Evolutionary conservation across 345 rosid genomes (phyloP), one percentile per base, ranked within the genome.

Genomic region (Sonneratia alba): DNA sequence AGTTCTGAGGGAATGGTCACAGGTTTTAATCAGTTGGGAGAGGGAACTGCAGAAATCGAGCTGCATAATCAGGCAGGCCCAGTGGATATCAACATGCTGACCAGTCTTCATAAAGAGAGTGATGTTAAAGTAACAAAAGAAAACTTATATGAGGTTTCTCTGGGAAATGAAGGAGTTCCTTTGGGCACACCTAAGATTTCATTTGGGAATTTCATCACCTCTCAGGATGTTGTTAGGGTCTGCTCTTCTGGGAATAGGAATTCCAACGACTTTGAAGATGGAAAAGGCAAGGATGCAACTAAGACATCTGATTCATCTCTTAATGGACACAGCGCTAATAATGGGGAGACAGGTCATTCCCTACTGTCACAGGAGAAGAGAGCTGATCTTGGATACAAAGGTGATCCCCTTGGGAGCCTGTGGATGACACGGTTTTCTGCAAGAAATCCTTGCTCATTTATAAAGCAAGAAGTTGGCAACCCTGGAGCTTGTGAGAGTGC

Each of bases 381-480:
- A 9, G 24, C 51, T 47, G 72, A 72, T 77, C 57, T 82, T 59
- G 68, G 76, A 73, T 66, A 78, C 76, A 79, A 72, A 81, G 81
- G 79, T 77, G 83, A 82, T 73, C 83, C 80, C 69, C 76, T 72
- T n/a, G 77, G 86, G 68, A 90, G 88, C 76, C 83, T 80, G 82
- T 90, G 97, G 97, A 83, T 91, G 74, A 79, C 92, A 77, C 85
- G 96, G 73, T 87, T 90, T 79, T 66, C 89, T 74, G 70, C 90
- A 13, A 90, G 80, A 78, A 4, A 71, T 40, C 71, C 79, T 69
- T 40, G 77, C 65, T 69, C 79, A 55, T 59, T 73, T 24, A 70
- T 57, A 27, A 81, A 81, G 74, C 55, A 32, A 70, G 83, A 77
- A 68, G 24, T 40, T 36, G 38, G n/a, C 67, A 67, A 68, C 69